Base-by-base conservation (phyloP, 2,329 filamentous ascomycete species). In the Cytospora schulzeri region DNA sequence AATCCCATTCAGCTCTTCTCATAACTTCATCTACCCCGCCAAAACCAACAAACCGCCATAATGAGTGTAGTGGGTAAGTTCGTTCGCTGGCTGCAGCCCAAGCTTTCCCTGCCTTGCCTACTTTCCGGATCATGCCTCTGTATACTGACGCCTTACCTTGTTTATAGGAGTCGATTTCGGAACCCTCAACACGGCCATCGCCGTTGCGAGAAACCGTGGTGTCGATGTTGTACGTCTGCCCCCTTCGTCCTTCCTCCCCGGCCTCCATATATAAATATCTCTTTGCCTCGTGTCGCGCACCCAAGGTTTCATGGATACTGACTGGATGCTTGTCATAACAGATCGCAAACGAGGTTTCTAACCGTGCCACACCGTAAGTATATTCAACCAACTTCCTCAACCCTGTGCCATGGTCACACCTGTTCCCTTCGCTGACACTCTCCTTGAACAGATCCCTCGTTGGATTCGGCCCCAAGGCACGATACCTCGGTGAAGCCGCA, bases 261-360 rank as follows among this genome's bases (percentile, higher is more conserved):
- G n/a, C 48, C 17, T 12, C 29, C 7, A 17, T 17, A 55, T 17
- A 26, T 2, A 38, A 56, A 33, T 28, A 17, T 31, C 14, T 1
- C 17, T 1, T 17, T n/a, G 28, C 7, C 29, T 6, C 69, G 61
- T 62, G 35, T 14, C 6, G 19, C 33, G 61, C 60, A 62, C 60
- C 57, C 33, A 57, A 51, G 33, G 54, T 57, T 12, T 31, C 24
- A 50, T 50, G 60, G 41, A 56, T 60, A 29, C 66, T 66, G 67
- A 73, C 69, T 67, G 45, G 15, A 60, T 26, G 48, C 24, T 51
- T 33, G 50, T 58, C n/a, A 64, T 60, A 72, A 64, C 74, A 97
- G 93, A 96, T 99, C 77, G 91, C 92, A 83, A 99, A 99, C 85
- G 95, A 99, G 81, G 95, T 98, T 73, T 99, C 95, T 71, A 98